These are phyloP conservation scores for Aspergillus leporis DNA, from an alignment of 495 filamentous ascomycete genomes.

Conservation along the genomic window DNA sequence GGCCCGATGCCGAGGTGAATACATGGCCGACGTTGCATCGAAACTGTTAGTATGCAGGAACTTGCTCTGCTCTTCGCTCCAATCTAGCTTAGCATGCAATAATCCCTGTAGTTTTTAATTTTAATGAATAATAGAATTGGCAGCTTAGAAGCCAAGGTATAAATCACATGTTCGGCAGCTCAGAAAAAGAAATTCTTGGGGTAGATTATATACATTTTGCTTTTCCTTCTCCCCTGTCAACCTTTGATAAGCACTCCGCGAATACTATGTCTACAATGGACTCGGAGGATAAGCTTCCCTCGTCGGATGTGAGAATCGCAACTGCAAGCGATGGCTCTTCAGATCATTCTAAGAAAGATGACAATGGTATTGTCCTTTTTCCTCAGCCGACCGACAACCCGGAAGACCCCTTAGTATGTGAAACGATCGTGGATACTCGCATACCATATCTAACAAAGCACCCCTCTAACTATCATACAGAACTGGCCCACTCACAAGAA, in stretches of 20 bases:
- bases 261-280: conserved; percentile 1
- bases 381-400: conserved; percentile 48
- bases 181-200: not conserved
- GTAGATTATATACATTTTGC: not conserved
- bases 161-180: not conserved
- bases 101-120: not conserved
- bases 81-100: not conserved
- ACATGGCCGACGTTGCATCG: not conserved
- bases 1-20: not conserved
- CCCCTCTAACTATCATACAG: conserved; percentile 13
- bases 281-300: conserved; percentile 1
- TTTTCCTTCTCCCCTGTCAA: not conserved
- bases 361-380: conserved; percentile 39
- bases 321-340: not conserved
- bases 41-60: not conserved
- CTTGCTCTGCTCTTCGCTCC: not conserved
- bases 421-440: not conserved
- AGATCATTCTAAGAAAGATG: conserved; percentile 9
- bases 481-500: conserved; percentile 50
- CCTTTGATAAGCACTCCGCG: not conserved
- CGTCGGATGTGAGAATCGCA: not conserved
- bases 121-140: not conserved
- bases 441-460: not conserved
- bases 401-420: conserved; percentile 45
- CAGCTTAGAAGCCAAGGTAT: not conserved